These are phyloP conservation scores for Candida dajiaensis DNA, from an alignment of 805 yeast genomes.

Conservation along the genomic window DNA sequence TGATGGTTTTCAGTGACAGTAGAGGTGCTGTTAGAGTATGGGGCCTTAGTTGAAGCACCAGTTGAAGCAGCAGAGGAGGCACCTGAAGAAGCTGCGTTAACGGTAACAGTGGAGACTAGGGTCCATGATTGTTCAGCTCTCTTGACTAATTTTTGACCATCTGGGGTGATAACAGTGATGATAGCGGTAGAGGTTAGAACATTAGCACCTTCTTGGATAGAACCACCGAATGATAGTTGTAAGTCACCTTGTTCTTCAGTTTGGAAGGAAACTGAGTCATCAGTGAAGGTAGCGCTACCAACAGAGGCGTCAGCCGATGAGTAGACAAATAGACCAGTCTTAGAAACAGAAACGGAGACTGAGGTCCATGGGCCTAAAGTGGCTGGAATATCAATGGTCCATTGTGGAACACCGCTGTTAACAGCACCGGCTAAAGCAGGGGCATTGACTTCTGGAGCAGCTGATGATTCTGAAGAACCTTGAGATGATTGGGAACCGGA, in stretches of 20 bases:
- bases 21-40: not conserved
- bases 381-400: conserved; percentile 16
- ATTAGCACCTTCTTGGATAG: not conserved
- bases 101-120: not conserved
- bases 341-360: conserved; percentile 5
- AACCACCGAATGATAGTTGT: not conserved
- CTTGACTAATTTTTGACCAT: not conserved
- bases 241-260: not conserved
- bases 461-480: not conserved
- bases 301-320: conserved; percentile 7
- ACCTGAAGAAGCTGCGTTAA: not conserved
- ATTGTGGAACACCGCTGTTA: conserved; percentile 9
- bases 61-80: not conserved
- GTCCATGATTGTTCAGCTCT: conserved; percentile 1
- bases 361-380: conserved; percentile 18
- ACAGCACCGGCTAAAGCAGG: conserved; percentile 9
- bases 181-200: conserved; percentile 2
- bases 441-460: conserved; percentile 1
- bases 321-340: conserved; percentile 8
- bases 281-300: not conserved
- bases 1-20: not conserved
- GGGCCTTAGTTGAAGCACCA: no score
- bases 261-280: no score
- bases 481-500: not conserved
- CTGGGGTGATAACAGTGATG: conserved; percentile 1